Evolutionary conservation across 257 asterid genomes (phyloP).

Genomic region (Petrea volubilis): DNA sequence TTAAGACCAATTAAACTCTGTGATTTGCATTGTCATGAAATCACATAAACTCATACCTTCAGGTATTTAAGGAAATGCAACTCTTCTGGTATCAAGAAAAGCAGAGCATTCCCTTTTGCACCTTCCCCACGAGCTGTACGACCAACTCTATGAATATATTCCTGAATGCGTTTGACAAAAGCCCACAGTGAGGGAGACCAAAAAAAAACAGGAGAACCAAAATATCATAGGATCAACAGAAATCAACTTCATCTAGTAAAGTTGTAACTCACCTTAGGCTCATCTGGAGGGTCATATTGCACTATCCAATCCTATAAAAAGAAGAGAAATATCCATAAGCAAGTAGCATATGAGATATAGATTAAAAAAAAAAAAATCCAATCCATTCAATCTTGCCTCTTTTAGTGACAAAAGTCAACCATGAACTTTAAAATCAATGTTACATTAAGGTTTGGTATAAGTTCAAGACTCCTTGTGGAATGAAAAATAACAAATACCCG

Average conservation of each 20-base stretch:
- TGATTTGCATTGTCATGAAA: conserved; percentile 3
- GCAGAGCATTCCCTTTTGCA: conserved; percentile 89
- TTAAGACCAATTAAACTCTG: conserved; percentile 12
- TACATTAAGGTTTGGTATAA: no score
- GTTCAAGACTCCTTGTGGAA: no score
- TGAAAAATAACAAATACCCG: no score
- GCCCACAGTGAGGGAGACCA: conserved; percentile 17
- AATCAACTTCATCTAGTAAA: conserved; percentile 3
- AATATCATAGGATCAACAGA: not conserved
- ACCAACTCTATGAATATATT: conserved; percentile 93
- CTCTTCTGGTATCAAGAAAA: conserved; percentile 94
- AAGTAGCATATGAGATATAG: not conserved
- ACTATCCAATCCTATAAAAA: conserved; percentile 90
- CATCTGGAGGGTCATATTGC: conserved; percentile 97
- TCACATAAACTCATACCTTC: conserved; percentile 49
- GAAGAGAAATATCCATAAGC: conserved; percentile 3
- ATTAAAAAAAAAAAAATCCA: not conserved
- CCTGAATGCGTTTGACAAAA: conserved; percentile 50
- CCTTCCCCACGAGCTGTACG: conserved; percentile 99
- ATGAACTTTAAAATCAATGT: not conserved
- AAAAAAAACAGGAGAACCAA: no score
- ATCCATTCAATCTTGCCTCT: not conserved
- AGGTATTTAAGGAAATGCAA: conserved; percentile 72
- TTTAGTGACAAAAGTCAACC: not conserved
- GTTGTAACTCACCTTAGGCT: conserved; percentile 68